Percentiles rank a stretch among this genome's conserved stretches.
phyloP scores from a whole-genome alignment of 306 rosid species.

The Potentilla sterilis region DNA sequence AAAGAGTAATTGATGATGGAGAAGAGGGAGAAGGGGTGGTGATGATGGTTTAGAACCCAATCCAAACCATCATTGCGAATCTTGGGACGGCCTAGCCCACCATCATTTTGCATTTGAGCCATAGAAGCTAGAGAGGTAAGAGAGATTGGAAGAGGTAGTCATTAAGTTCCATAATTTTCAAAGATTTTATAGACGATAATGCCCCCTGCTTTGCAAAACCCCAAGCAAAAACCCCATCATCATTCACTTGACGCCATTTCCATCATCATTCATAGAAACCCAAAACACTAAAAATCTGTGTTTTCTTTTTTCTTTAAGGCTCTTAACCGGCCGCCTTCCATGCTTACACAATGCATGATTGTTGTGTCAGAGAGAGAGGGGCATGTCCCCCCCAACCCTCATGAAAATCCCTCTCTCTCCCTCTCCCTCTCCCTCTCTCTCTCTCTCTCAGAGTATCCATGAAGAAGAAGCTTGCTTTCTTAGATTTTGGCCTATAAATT shows the following conservation, averaged over 20 bases:
- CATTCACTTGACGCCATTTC: conserved; percentile 72
- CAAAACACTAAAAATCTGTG: conserved; percentile 27
- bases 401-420: conserved; percentile 24
- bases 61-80: conserved; percentile 99
- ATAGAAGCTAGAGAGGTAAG: conserved; percentile 29
- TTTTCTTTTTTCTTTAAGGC: conserved; percentile 43
- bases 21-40: conserved; percentile 22
- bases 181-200: conserved; percentile 37
- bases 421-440: conserved; percentile 20
- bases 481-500: conserved; percentile 71
- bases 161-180: conserved; percentile 69
- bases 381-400: conserved; percentile 56
- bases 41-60: conserved; percentile 82
- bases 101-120: conserved; percentile 77
- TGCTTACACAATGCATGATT: conserved; percentile 98
- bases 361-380: conserved; percentile 78
- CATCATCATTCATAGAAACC: conserved; percentile 43
- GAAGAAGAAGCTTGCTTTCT: not conserved
- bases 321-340: conserved; percentile 99
- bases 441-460: not conserved
- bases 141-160: conserved; percentile 11
- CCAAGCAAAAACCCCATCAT: conserved; percentile 36
- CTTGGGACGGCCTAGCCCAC: conserved; percentile 98
- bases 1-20: conserved; percentile 53
- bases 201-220: conserved; percentile 30